phyloP scores from a whole-genome alignment of 1,139 yeast species.

The Nakaseomyces uthaithaninus region DNA sequence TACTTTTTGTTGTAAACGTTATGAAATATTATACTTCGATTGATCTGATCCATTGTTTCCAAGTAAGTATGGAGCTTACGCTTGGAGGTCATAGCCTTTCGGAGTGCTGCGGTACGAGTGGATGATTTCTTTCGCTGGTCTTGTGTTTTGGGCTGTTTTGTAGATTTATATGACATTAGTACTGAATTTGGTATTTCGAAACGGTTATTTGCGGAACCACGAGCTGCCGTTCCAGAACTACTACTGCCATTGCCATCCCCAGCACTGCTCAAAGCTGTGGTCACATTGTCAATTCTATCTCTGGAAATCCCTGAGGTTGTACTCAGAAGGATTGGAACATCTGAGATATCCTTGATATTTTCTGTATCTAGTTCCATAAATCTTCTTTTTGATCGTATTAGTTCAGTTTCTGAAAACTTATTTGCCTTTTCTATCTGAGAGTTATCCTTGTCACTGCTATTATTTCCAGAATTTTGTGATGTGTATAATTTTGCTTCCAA shows the following conservation, averaged over 20 bases:
- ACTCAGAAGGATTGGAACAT: slow-evolving; percentile 27
- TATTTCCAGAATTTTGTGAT: slow-evolving; percentile 9
- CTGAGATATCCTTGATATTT: slow-evolving; percentile 24
- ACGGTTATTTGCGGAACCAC: slow-evolving; percentile 17
- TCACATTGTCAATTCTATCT: slow-evolving; percentile 26
- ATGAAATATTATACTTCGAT: slow-evolving; percentile 26
- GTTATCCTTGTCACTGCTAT: slow-evolving; percentile 10
- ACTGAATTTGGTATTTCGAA: slow-evolving; percentile 29
- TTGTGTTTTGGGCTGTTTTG: slow-evolving; percentile 26
- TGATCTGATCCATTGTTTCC: slow-evolving; percentile 29
- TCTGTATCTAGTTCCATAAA: slow-evolving; percentile 32
- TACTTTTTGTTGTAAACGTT: slow-evolving; percentile 30
- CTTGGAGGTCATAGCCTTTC: slow-evolving; percentile 26
- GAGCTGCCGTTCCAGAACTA: slow-evolving; percentile 11
- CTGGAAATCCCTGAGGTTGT: slow-evolving; percentile 27
- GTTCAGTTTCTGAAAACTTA: slow-evolving; percentile 25
- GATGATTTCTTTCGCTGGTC: slow-evolving; percentile 19
- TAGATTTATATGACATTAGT: slow-evolving; percentile 27
- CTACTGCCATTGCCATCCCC: slow-evolving; percentile 9
- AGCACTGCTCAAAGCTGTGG: slow-evolving; percentile 8
- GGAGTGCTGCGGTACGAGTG: slow-evolving; percentile 27
- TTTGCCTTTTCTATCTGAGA: slow-evolving; percentile 11
- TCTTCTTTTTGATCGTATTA: slow-evolving; percentile 28
- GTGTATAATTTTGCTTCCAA: slow-evolving; percentile 29
- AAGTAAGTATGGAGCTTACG: slow-evolving; percentile 29